Evolutionary conservation across 441 rosid species (phyloP), one percentile per base, ranked within the genome.

Genomic region (Gossypium davidsonii): DNA sequence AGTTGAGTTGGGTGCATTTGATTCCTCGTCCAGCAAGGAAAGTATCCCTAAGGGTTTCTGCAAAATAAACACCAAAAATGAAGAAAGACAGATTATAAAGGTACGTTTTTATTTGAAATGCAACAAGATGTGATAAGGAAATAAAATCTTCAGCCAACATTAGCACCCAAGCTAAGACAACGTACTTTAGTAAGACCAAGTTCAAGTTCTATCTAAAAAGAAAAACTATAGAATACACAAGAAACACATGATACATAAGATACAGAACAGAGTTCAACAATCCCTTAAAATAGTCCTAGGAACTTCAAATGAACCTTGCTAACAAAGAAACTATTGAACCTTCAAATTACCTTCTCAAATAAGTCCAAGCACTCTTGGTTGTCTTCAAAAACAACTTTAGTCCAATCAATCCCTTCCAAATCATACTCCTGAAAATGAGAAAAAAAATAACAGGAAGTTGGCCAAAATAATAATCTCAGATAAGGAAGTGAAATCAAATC

Each of bases 1-100:
- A 74, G 97, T 86, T 73, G 94, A 94, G 72, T 80, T 90, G 5
- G 95, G 97, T 72, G 88, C 84, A 75, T 90, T 89, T 73, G 96
- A 90, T 79, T 95, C 99, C 84, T 90, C 97, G n/a, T 95, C 97
- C 78, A 95, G 84, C 75, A 95, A 79, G 82, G 97, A 92, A 11
- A 92, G 76, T 65, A 95, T 63, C 62, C 99, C 99, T 66, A 91
- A 78, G 26, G 97, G 96, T 79, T 86, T 92, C 99, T 95, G 88
- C 85, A 84, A 44, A 81, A 60, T 66, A 20, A 78, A 66, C 77
- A 80, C 55, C 75, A 44, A 77, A 77, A 14, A 10, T 1, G 57
- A 18, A 72, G 23, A 72, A 67, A 53, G 59, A 72, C 70, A 67
- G 67, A 37, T 17, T 25, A 49, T 70, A 70, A 65, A 34, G 11